Evolutionary conservation across 306 rosid genomes (phyloP).

Genomic region (Arachis stenosperma): DNA sequence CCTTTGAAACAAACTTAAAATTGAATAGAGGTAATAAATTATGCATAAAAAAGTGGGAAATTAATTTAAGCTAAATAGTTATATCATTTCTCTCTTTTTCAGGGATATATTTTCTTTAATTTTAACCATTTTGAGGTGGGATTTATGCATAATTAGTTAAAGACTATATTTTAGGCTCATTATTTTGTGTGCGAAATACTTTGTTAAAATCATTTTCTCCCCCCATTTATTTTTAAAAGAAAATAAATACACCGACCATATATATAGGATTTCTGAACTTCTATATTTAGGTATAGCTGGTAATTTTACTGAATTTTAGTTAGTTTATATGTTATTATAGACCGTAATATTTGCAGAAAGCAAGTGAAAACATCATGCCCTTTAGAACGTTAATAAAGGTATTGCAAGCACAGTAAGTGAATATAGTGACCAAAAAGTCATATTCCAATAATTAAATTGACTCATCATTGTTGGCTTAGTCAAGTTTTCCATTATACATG

Average conservation of each 20-base stretch:
- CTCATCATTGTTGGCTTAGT: constrained; percentile 16
- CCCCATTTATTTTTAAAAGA: background rate
- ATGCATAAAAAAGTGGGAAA: too few species aligned
- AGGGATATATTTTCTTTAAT: too few species aligned
- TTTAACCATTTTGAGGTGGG: background rate
- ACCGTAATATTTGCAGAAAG: constrained; percentile 12
- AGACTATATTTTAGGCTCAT: background rate
- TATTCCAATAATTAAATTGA: constrained; percentile 3
- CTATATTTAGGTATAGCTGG: background rate
- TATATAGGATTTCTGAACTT: background rate
- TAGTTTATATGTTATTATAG: constrained; percentile 4
- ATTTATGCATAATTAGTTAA: background rate
- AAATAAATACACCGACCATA: background rate
- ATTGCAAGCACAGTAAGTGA: constrained; percentile 12
- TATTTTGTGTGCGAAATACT: constrained; percentile 16
- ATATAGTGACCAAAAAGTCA: constrained; percentile 11
- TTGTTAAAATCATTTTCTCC: background rate
- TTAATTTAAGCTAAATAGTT: too few species aligned
- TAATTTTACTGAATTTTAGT: background rate
- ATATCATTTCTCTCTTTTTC: too few species aligned
- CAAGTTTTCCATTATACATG: constrained; percentile 4
- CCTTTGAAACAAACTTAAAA: too few species aligned
- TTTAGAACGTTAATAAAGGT: constrained; percentile 13
- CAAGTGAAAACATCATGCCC: constrained; percentile 19
- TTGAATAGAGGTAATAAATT: too few species aligned